These are phyloP conservation scores for Boletellus sp. DNA, from an alignment of 768 basidiomycete genomes.

Conservation along the genomic window DNA sequence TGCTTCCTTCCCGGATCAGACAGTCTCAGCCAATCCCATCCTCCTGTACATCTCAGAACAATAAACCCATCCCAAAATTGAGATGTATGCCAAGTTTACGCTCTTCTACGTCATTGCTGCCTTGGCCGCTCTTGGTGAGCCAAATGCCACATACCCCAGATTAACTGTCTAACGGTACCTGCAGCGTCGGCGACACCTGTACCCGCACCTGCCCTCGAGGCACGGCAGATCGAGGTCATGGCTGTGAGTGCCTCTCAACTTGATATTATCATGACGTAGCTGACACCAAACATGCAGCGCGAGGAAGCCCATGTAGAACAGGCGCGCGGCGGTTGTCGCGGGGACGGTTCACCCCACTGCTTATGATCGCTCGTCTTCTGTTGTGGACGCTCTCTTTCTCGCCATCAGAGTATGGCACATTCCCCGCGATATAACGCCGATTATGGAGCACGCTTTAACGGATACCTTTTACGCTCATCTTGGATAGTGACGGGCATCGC, in stretches of 20 bases:
- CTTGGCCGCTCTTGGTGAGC: slow-evolving; percentile 26
- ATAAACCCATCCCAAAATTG: slow-evolving; percentile 25
- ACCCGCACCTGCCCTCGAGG: slow-evolving; percentile 15
- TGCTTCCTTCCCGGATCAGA: slow-evolving; percentile 1
- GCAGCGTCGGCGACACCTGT: slow-evolving; percentile 29
- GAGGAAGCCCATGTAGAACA: neutral
- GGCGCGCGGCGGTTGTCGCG: slow-evolving; percentile 11
- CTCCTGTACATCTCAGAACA: slow-evolving; percentile 18
- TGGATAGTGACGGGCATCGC: slow-evolving; percentile 3
- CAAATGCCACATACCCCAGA: neutral
- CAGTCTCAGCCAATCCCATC: neutral
- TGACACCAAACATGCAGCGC: slow-evolving; percentile 10
- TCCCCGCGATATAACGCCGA: slow-evolving; percentile 5
- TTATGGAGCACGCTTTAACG: neutral
- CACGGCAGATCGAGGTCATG: slow-evolving; percentile 6
- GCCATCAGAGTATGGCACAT: neutral
- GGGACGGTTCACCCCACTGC: neutral
- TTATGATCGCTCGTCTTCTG: neutral
- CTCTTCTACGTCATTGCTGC: slow-evolving; percentile 29
- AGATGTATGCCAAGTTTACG: slow-evolving; percentile 27
- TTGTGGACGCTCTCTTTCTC: neutral
- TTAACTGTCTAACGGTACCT: neutral
- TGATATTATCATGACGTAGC: neutral
- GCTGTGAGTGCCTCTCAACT: slow-evolving; percentile 10
- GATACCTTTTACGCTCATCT: slow-evolving; percentile 1